Percentiles rank a stretch among this genome's conserved stretches.
These are phyloP conservation scores for Pyronema omphalodes DNA, from an alignment of 495 filamentous ascomycete genomes.

Conservation along the genomic window DNA sequence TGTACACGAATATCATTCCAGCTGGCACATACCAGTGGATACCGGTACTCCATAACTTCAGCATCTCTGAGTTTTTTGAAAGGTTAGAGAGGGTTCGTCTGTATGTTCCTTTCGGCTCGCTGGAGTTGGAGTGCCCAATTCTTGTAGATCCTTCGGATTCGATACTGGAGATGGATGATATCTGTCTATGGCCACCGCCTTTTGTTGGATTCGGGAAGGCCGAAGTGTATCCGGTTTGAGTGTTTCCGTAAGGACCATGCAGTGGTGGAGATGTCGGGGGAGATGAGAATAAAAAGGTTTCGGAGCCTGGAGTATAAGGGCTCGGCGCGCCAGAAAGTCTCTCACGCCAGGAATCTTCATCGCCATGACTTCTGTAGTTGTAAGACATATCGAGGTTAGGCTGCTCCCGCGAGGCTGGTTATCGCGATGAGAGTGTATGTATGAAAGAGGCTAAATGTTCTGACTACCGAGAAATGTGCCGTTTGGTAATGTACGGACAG, in stretches of 20 bases:
- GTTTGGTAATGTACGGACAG: too few species aligned
- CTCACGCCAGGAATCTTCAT: neutral
- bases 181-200: neutral
- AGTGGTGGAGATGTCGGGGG: neutral
- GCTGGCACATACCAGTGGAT: conserved; percentile 28
- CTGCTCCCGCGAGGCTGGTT: too few species aligned
- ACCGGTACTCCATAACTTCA: conserved; percentile 22
- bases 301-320: neutral
- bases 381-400: too few species aligned
- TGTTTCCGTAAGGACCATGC: neutral
- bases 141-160: too few species aligned
- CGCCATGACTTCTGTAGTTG: neutral
- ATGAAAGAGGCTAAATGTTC: too few species aligned
- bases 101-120: neutral
- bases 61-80: conserved; percentile 5
- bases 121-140: too few species aligned
- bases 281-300: neutral
- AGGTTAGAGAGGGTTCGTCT: neutral
- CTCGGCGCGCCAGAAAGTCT: neutral
- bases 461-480: too few species aligned
- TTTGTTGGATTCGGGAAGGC: neutral
- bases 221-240: neutral
- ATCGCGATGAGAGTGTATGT: too few species aligned
- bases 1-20: conserved; percentile 22
- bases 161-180: neutral